phyloP scores from a whole-genome alignment of 192 early-diverging fungal genomes.

The Coemansia sp. region DNA sequence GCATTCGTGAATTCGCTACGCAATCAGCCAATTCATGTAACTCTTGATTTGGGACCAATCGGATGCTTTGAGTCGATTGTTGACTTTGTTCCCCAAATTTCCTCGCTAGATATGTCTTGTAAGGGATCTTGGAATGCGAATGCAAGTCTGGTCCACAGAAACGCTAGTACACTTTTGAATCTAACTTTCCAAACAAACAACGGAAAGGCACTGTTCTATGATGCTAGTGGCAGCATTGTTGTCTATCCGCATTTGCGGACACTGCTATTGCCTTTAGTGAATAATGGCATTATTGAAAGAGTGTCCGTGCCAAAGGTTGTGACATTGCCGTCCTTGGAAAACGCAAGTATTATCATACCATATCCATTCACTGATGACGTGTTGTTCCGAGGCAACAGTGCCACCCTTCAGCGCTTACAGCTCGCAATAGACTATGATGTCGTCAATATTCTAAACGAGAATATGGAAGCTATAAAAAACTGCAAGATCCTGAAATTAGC shows the following conservation, averaged over 20 bases:
- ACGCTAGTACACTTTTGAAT: background rate
- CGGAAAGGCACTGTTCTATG: background rate
- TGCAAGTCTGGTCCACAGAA: background rate
- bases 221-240: background rate
- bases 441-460: constrained; percentile 35
- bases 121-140: background rate
- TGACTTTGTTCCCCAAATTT: background rate
- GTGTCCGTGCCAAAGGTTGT: background rate
- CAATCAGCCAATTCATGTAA: background rate
- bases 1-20: background rate
- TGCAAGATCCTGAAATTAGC: constrained; percentile 73
- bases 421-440: background rate
- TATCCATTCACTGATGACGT: background rate
- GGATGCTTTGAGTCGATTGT: background rate
- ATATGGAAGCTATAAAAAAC: constrained; percentile 63
- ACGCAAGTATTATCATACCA: background rate
- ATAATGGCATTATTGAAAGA: background rate
- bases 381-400: background rate
- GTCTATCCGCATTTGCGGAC: background rate
- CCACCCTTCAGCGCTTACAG: background rate
- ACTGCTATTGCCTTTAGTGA: too few relatives aligned
- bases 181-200: background rate
- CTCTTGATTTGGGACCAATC: background rate
- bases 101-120: background rate
- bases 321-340: background rate